Percentiles rank a stretch among this genome's conserved stretches.
Conservation (phyloP, 306 rosid species). For the Spatholobus suberectus region DNA sequence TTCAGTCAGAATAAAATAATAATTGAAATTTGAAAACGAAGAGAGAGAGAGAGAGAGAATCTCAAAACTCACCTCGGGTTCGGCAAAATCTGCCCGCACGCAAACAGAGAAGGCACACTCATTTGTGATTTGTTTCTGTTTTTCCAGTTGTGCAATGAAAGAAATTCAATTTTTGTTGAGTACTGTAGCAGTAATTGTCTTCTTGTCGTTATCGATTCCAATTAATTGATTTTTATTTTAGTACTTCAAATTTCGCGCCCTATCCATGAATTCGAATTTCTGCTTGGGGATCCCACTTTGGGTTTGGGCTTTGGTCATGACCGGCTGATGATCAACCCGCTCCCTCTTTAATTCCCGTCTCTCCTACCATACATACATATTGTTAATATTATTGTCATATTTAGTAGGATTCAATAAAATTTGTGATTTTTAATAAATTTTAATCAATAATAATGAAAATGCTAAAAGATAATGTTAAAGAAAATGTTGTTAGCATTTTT, state of each 20-base stretch:
- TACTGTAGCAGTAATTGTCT: not conserved
- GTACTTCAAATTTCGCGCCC: slow-evolving; percentile 30
- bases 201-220: not conserved
- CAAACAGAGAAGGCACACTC: slow-evolving; percentile 1
- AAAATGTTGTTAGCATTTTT: too few relatives aligned
- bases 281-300: not conserved
- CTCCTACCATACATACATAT: too few relatives aligned
- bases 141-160: too few relatives aligned
- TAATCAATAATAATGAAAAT: too few relatives aligned
- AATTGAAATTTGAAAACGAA: slow-evolving; percentile 12
- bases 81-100: slow-evolving; percentile 23
- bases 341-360: not conserved
- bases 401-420: too few relatives aligned
- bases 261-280: not conserved
- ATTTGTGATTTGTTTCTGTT: too few relatives aligned
- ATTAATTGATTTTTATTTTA: not conserved
- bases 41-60: too few relatives aligned
- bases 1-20: too few relatives aligned
- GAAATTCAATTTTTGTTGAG: not conserved
- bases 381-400: too few relatives aligned
- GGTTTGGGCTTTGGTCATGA: not conserved
- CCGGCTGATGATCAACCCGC: not conserved
- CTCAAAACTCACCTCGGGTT: not conserved
- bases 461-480: too few relatives aligned
- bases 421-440: too few relatives aligned